A percentile compares a stretch with the other conserved stretches of the same genome.
Conservation (phyloP, 352 stramenopile species). For the Globisporangium apiculatum region DNA sequence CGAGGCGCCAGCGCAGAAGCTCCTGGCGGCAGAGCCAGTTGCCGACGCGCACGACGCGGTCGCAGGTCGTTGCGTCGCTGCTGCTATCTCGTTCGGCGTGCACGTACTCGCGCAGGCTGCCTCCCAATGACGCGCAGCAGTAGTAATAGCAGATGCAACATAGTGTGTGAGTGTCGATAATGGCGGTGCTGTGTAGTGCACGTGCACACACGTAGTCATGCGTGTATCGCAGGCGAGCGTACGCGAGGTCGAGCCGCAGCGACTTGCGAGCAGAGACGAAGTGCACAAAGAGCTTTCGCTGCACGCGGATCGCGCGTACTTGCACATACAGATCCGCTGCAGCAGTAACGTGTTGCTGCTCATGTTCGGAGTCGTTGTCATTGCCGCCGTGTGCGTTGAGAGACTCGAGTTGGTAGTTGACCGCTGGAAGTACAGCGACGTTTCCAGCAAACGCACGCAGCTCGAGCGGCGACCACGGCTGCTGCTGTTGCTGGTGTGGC, state of each 20-base stretch:
- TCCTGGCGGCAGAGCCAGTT: slow-evolving; percentile 33
- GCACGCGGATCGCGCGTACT: slow-evolving; percentile 27
- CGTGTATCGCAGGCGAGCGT: slow-evolving; percentile 2
- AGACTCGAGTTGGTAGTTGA: slow-evolving; percentile 11
- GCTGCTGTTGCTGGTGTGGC: neutral
- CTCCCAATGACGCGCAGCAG: neutral
- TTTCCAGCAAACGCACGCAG: slow-evolving; percentile 20
- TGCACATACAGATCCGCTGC: slow-evolving; percentile 6
- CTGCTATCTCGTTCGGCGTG: slow-evolving; percentile 3
- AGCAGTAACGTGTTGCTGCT: too few species aligned
- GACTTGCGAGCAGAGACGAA: slow-evolving; percentile 26
- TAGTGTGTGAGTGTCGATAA: too few species aligned
- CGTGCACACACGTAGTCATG: neutral
- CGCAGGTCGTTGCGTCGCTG: neutral
- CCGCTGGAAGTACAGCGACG: slow-evolving; percentile 24
- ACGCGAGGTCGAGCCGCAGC: slow-evolving; percentile 27
- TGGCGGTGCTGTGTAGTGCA: neutral
- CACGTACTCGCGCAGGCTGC: slow-evolving; percentile 36
- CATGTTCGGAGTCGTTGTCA: neutral
- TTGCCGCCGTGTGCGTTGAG: neutral
- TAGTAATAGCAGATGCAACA: neutral
- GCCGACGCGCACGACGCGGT: slow-evolving; percentile 11
- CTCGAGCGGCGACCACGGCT: neutral
- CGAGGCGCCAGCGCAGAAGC: slow-evolving; percentile 34
- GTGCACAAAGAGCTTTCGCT: slow-evolving; percentile 35